Conservation (phyloP, 768 basidiomycete species). For the Rossbeevera mucosa region DNA sequence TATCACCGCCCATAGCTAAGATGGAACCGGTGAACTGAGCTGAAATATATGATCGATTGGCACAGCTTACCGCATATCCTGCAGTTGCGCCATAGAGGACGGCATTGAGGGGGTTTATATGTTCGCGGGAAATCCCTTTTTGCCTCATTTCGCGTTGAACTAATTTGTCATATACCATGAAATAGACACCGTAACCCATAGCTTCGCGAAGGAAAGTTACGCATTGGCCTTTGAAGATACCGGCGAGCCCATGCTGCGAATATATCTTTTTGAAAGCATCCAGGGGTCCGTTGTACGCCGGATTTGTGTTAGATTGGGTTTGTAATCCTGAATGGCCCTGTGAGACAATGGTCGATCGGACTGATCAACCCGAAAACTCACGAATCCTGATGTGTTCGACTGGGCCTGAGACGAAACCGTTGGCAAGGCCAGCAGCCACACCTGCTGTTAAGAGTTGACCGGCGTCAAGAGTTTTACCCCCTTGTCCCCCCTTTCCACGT, state of each 20-base stretch:
- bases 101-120: slow-evolving; percentile 73
- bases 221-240: slow-evolving; percentile 90
- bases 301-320: slow-evolving; percentile 79
- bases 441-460: slow-evolving; percentile 74
- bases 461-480: slow-evolving; percentile 55
- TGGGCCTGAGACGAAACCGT: slow-evolving; percentile 90
- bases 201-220: slow-evolving; percentile 85
- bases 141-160: slow-evolving; percentile 80
- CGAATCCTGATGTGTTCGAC: slow-evolving; percentile 95
- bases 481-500: slow-evolving; percentile 57
- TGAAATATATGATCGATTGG: background rate
- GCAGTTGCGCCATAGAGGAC: slow-evolving; percentile 88
- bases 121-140: slow-evolving; percentile 66
- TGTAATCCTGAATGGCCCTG: slow-evolving; percentile 62
- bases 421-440: slow-evolving; percentile 81
- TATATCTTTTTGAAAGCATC: slow-evolving; percentile 88
- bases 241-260: slow-evolving; percentile 66
- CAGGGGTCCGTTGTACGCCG: slow-evolving; percentile 74
- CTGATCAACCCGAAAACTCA: slow-evolving; percentile 8
- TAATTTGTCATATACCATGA: slow-evolving; percentile 88
- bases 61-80: slow-evolving; percentile 74
- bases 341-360: background rate
- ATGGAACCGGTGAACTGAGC: slow-evolving; percentile 8
- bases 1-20: slow-evolving; percentile 83
- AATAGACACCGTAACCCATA: slow-evolving; percentile 81